phyloP scores from a whole-genome alignment of 192 early-diverging fungal species.

The Gorgonomyces haynaldii region DNA sequence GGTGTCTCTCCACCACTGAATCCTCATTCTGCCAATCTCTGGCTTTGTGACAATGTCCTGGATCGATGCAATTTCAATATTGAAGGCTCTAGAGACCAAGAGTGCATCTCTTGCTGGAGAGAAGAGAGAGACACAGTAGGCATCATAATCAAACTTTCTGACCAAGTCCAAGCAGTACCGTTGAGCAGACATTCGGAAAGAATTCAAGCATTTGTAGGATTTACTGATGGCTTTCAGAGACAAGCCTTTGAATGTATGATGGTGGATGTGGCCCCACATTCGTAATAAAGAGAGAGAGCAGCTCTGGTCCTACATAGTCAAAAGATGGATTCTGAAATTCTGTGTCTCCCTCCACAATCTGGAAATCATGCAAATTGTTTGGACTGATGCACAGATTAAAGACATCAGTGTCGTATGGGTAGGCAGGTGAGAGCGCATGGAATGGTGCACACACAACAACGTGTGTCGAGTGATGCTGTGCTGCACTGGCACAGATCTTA shows the following conservation, averaged over 20 bases:
- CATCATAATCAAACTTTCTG: constrained; percentile 62
- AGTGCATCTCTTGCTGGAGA: constrained; percentile 55
- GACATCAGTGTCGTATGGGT: constrained; percentile 68
- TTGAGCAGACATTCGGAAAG: too few species aligned
- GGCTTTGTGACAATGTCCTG: constrained; percentile 58
- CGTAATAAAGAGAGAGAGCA: constrained; percentile 83
- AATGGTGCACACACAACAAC: constrained; percentile 85
- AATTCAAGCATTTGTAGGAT: too few species aligned
- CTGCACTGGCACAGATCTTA: constrained; percentile 74
- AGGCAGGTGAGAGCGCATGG: constrained; percentile 78
- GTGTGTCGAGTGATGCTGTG: constrained; percentile 83
- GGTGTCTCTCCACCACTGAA: constrained; percentile 80
- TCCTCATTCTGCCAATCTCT: constrained; percentile 63
- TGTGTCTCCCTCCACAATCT: constrained; percentile 57
- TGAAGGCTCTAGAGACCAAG: constrained; percentile 78
- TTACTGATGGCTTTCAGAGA: not conserved
- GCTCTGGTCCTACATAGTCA: constrained; percentile 86
- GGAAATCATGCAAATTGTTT: constrained; percentile 67
- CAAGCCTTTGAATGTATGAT: constrained; percentile 1
- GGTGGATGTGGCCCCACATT: constrained; percentile 39
- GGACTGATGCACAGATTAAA: constrained; percentile 71
- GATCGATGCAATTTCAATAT: constrained; percentile 74
- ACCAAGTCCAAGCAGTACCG: constrained; percentile 16
- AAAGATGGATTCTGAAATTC: constrained; percentile 79
- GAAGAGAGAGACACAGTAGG: constrained; percentile 68